Conservation (phyloP, 768 basidiomycete genomes). For the Russula ochroleuca region DNA sequence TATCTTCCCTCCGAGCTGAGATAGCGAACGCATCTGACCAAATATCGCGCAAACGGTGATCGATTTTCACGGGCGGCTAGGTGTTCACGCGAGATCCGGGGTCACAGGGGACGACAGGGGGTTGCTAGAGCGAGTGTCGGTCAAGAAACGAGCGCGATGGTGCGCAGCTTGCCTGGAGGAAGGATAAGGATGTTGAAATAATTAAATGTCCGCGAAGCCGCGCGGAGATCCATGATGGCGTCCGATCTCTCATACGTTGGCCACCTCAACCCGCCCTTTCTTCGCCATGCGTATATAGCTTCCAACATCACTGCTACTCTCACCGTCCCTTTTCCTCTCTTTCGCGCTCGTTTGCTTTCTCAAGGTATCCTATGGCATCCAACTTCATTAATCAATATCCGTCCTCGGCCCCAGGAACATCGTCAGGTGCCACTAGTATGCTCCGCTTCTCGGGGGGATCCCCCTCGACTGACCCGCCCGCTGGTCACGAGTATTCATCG, state of each 20-base stretch:
- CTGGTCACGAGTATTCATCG: constrained; percentile 25
- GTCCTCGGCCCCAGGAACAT: constrained; percentile 20
- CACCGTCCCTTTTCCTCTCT: constrained; percentile 17
- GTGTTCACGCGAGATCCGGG: constrained; percentile 14
- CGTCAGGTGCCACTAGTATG: constrained; percentile 23
- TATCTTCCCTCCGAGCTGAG: constrained; percentile 23
- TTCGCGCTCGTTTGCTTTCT: constrained; percentile 14
- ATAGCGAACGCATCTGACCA: constrained; percentile 19
- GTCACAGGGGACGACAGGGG: not conserved
- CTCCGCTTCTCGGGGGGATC: constrained; percentile 26
- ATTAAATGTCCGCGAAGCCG: constrained; percentile 25
- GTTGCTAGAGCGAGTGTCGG: not conserved
- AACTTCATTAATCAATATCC: constrained; percentile 25
- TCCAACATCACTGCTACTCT: constrained; percentile 23
- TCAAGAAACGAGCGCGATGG: not conserved
- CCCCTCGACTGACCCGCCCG: constrained; percentile 20
- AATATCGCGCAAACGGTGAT: constrained; percentile 22
- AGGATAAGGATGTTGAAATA: not conserved
- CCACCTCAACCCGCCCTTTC: constrained; percentile 25
- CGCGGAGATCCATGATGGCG: constrained; percentile 27
- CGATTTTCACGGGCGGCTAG: constrained; percentile 12
- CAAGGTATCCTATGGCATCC: constrained; percentile 20
- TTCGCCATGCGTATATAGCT: constrained; percentile 28
- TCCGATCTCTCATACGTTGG: constrained; percentile 24
- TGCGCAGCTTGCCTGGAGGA: not conserved